Percentiles rank a stretch among this genome's conserved stretches.
Evolutionary conservation across 2,329 filamentous ascomycete genomes (phyloP).

Genomic region (Cryphonectria parasitica): DNA sequence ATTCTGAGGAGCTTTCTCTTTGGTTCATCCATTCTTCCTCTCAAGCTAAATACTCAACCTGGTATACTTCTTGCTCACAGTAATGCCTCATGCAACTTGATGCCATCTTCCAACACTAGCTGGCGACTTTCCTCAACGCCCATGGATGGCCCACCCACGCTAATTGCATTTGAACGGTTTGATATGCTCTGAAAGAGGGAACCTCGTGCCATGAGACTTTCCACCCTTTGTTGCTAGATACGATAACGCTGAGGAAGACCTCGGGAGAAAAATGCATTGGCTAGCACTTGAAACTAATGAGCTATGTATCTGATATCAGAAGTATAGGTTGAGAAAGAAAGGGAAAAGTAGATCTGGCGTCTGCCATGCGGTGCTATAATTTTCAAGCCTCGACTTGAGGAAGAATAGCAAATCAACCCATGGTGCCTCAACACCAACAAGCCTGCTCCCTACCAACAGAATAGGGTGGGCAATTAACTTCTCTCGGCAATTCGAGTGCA

Average conservation of each 20-base stretch:
- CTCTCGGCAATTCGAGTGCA: background rate
- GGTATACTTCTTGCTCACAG: background rate
- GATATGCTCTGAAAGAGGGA: background rate
- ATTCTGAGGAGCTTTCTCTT: background rate
- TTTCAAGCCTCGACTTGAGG: background rate
- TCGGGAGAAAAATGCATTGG: background rate
- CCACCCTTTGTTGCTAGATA: background rate
- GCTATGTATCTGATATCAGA: background rate
- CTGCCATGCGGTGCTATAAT: slow-evolving; percentile 3
- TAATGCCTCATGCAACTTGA: background rate
- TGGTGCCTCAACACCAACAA: background rate
- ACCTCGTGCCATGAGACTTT: background rate
- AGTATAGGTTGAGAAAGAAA: slow-evolving; percentile 3
- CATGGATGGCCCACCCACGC: background rate
- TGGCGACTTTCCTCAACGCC: background rate
- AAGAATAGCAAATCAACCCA: background rate
- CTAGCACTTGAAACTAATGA: background rate
- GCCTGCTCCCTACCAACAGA: background rate
- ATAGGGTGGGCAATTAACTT: background rate
- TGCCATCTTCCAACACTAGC: background rate
- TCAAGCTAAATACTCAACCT: background rate
- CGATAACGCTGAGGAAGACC: background rate
- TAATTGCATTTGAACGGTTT: background rate
- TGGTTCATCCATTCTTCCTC: background rate
- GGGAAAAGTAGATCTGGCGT: slow-evolving; percentile 12